Evolutionary conservation across 129 eudicot species (phyloP), one percentile per base, ranked within the genome.

Genomic region (Mikania micrantha): DNA sequence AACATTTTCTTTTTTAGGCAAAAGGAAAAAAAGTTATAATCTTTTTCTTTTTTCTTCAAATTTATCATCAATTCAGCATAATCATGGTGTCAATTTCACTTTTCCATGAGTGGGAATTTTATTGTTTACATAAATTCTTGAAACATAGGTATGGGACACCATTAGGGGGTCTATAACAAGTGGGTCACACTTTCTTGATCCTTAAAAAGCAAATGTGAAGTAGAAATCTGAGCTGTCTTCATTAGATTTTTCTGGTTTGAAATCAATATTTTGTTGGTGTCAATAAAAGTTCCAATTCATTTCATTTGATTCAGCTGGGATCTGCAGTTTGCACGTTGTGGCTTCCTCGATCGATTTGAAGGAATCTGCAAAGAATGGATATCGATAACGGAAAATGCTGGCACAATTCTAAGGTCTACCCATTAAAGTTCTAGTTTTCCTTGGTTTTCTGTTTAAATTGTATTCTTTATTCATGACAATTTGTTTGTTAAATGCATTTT

Each of bases 331-430:
- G 31, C 44, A 25, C 58, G 39, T 57, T 16, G 27, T 19, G 56
- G 45, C 62, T 25, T 56, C 34, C 19, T 2, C 34, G 3, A 17
- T 53, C 3, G 8, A 4, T 13, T 27, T 25, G 13, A 27, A 13
- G 4, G 34, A 27, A 13, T 28, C 31, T 53, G 66, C 52, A 54
- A 71, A 60, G 32, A 34, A 87, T 87, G 95, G 88, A 87, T 82
- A 79, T 82, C 72, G 79, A 70, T 22, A 44, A 71, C 28, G 88
- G 84, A 17, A 80, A 80, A 59, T 78, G 90, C 17, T 84, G 86
- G 86, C 58, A 78, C 4, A 47, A 65, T 49, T 48, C 78, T 31
- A 84, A 82, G 90, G 95, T 88, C 42, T 13, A 70, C 39, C 47
- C 65, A 66, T 40, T 57, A 28, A 28, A 74, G 27, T 64, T 69